Percentiles rank a stretch among this genome's conserved stretches.
Evolutionary conservation across 805 yeast species (phyloP).

Genomic region (Kuraishia ogatae): DNA sequence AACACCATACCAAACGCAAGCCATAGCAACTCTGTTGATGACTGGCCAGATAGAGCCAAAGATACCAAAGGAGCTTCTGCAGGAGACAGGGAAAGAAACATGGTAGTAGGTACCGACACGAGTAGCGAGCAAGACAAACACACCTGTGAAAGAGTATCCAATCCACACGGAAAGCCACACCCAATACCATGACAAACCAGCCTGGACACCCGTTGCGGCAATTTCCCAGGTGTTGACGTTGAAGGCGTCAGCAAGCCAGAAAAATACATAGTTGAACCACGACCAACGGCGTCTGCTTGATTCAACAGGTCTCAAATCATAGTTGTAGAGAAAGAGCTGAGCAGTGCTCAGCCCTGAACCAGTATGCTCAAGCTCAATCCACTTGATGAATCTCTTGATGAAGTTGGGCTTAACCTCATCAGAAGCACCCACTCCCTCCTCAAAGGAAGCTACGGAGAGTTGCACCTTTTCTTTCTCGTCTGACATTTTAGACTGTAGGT

Average conservation of each 20-base stretch:
- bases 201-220: constrained; percentile 75
- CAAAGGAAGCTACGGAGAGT: background rate
- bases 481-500: background rate
- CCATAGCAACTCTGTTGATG: constrained; percentile 77
- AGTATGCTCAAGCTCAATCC: background rate
- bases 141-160: constrained; percentile 65
- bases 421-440: background rate
- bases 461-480: background rate
- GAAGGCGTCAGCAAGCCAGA: constrained; percentile 88
- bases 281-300: constrained; percentile 70
- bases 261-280: constrained; percentile 71
- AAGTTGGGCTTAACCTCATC: background rate
- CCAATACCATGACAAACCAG: constrained; percentile 86
- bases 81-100: constrained; percentile 75
- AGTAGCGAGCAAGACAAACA: constrained; percentile 63
- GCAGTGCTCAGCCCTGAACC: constrained; percentile 31
- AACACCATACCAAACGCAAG: constrained; percentile 75
- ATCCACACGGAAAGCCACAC: constrained; percentile 86
- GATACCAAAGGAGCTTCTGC: constrained; percentile 78
- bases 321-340: constrained; percentile 63
- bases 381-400: constrained; percentile 1
- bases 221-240: constrained; percentile 89
- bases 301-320: constrained; percentile 77
- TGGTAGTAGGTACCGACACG: constrained; percentile 78
- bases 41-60: constrained; percentile 88